Evolutionary conservation across 345 rosid genomes (phyloP), one percentile per base, ranked within the genome.

Genomic region (Euphorbia tirucalli): DNA sequence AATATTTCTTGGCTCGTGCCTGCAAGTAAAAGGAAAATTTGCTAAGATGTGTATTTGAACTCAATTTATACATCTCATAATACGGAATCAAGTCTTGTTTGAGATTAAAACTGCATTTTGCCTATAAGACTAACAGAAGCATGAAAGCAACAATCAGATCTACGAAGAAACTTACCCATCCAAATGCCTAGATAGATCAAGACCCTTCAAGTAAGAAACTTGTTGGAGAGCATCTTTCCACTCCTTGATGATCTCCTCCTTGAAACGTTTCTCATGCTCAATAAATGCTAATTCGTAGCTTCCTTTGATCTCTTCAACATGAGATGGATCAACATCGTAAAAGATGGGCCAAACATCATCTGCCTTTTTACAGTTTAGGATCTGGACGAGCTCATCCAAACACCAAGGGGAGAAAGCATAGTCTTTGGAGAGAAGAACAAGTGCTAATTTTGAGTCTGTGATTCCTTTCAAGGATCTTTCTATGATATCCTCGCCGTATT

Each of bases 251-350:
- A 19, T 13, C 10, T 56, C 57, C 25, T 73, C 46, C 10, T 31
- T 22, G 69, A 56, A 73, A 44, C 24, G 32, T 16, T 18, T 24
- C 44, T 56, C 37, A 21, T 66, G 58, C 3, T 44, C 32, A 1
- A 19, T 18, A 41, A 73, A 73, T 22, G 76, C 71, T 11, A 56
- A 0, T 43, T 21, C 35, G 28, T 50, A 72, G 21, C 44, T n/a
- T n/a, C 44, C 70, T 18, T 37, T 39, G 27, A 35, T 32, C 52
- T 54, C 63, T 73, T 37, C 28, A 28, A 57, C 65, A 19, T 73
- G n/a, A 16, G 71, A 66, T 13, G 76, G 59, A 65, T 66, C 65
- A 19, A 66, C 64, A 16, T 66, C 71, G 15, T 73, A 73, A 43
- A 39, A 73, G 30, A 73, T 37, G 0, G 71, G 58, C 65, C 54